These are phyloP conservation scores for Fraxinus latifolia DNA, from an alignment of 305 asterid genomes.

Conservation along the genomic window DNA sequence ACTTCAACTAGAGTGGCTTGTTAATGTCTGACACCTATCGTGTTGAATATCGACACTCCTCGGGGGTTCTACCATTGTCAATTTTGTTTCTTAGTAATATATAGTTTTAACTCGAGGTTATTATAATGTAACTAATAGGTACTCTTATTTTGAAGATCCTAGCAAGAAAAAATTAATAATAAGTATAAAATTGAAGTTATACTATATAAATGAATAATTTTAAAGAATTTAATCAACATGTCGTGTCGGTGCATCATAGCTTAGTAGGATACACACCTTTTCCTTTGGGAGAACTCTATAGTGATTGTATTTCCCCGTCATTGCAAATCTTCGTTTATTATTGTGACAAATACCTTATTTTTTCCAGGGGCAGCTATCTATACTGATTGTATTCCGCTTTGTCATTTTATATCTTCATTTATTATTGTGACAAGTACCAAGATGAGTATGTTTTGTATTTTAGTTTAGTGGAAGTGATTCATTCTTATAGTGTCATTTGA, in stretches of 20 bases:
- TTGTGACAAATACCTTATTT: background rate
- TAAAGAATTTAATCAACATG: background rate
- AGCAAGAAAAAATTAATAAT: background rate
- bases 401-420: background rate
- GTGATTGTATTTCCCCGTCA: background rate
- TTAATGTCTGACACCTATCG: background rate
- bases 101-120: background rate
- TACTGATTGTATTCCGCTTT: background rate
- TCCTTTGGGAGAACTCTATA: background rate
- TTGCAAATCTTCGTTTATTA: background rate
- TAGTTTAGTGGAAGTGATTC: background rate
- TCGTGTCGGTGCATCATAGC: background rate
- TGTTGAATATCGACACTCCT: background rate
- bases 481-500: background rate
- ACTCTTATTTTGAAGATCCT: background rate
- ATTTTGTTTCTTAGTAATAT: background rate
- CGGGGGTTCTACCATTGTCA: background rate
- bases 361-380: background rate
- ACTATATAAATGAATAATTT: background rate
- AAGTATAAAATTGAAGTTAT: background rate
- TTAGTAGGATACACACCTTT: background rate
- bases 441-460: background rate
- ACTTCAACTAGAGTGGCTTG: background rate
- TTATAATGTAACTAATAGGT: background rate
- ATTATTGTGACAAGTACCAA: background rate